Conservation (phyloP, 331 rosid genomes). For the Dryas integrifolia region DNA sequence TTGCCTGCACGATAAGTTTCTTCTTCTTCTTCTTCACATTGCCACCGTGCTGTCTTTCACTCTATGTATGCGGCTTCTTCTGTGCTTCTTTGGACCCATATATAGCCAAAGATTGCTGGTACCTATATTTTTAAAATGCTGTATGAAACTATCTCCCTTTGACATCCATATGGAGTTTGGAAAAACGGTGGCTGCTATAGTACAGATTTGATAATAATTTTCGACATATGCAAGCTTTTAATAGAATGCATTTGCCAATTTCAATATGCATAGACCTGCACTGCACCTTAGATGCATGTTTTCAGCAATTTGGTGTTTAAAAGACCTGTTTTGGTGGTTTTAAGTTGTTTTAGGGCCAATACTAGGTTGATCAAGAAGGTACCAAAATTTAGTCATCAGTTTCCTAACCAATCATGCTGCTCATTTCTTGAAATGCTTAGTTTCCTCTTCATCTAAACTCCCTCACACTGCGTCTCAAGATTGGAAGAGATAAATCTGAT, state of each 20-base stretch:
- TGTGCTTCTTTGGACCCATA: conserved; percentile 13
- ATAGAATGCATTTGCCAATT: background rate
- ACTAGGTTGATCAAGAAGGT: background rate
- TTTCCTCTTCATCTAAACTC: background rate
- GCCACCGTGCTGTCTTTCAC: conserved; percentile 2
- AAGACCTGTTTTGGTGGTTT: too few species aligned
- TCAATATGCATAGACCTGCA: background rate
- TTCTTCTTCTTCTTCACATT: background rate
- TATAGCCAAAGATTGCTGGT: background rate
- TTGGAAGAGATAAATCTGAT: too few species aligned
- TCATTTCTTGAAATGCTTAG: background rate
- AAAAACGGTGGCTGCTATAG: conserved; percentile 10
- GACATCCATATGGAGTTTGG: conserved; percentile 7
- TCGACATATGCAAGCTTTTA: background rate
- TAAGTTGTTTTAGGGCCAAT: background rate
- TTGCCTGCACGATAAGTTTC: conserved; percentile 41
- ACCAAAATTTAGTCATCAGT: background rate
- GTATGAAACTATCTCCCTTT: background rate
- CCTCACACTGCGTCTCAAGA: background rate
- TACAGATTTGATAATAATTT: conserved; percentile 1
- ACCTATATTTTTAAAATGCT: background rate
- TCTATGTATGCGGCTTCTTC: conserved; percentile 10
- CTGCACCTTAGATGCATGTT: background rate
- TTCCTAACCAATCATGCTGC: background rate
- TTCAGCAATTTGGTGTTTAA: too few species aligned